Base-by-base conservation (phyloP, 495 filamentous ascomycete genomes). In the Xanthoparmelia taractica region DNA sequence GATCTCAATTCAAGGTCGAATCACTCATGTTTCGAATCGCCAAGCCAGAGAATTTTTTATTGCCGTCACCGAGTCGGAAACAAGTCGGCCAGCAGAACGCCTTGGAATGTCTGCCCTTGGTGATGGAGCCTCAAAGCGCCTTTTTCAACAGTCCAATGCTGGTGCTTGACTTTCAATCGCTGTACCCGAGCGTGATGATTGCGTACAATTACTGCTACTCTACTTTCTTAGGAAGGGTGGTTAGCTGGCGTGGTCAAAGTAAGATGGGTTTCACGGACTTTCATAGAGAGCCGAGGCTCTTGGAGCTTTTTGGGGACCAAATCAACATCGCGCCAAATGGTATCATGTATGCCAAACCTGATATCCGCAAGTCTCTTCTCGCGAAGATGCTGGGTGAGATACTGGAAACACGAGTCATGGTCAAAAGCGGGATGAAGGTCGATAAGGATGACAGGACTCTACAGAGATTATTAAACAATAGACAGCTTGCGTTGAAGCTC, bases 181-280 rank as follows among this genome's bases (percentile, higher is more conserved):
- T 98, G 31, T 98, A 98, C 70, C 94, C 94, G 4, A 96, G 91
- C 70, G 86, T 97, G 56, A 97, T 98, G 92, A 97, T 98, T 68
- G 94, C 94, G 0, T 97, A 98, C 75, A 98, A 98, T 71, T 96
- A 97, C 75, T 98, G 94, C 77, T 98, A 98, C 73, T 97, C 94
- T 0, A 98, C 94, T 0, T 98, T 91, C 66, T 82, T 98, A 11
- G 94, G 94, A 4, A 84, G 94, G 56, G 84, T 93, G 37, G 81
- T 85, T 29, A 82, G 82, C 68, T 96, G 93, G 94, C 83, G 90
- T 33, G 92, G 92, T 20, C 85, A 84, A 56, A 92, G 94, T 75
- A 98, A 98, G 75, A 89, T 98, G 87, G 94, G 94, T 0, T 96
- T 98, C 68, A 80, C 83, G 45, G 86, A 96, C 61, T 96, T 92